Conservation (phyloP, 306 rosid genomes). For the Lathyrus aphaca region DNA sequence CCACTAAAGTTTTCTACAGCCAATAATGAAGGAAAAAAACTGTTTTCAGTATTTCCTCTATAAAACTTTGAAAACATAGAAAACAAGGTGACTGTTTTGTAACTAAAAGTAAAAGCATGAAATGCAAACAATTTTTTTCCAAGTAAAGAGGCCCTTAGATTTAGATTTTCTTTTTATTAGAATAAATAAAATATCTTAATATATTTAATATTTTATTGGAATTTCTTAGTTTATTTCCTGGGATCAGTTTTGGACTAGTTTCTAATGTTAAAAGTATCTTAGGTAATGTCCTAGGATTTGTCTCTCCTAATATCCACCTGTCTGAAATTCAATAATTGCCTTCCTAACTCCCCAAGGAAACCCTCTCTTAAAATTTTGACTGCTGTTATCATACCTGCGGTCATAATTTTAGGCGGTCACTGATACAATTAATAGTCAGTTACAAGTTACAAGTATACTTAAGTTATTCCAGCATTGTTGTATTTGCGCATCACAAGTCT, state of each 20-base stretch:
- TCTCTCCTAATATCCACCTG: not conserved
- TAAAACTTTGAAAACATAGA: not conserved
- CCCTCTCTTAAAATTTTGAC: no score
- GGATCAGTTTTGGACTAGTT: not conserved
- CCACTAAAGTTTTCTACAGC: not conserved
- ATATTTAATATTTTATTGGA: no score
- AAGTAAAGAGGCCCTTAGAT: not conserved
- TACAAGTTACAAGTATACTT: constrained; percentile 1
- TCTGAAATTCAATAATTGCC: not conserved
- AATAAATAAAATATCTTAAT: no score
- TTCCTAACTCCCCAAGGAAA: not conserved
- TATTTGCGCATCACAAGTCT: not conserved
- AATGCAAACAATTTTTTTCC: not conserved
- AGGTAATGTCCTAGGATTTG: not conserved
- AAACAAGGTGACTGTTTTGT: not conserved
- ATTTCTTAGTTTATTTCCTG: not conserved
- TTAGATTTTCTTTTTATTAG: not conserved
- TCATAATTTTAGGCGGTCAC: not conserved
- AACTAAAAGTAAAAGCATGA: not conserved
- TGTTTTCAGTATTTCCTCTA: not conserved
- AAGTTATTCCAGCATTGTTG: not conserved
- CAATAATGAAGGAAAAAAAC: not conserved
- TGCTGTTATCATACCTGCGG: not conserved
- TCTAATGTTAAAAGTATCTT: no score
- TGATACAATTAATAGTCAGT: not conserved